phyloP scores from a whole-genome alignment of 352 stramenopile genomes.

The Phytopythium litorale region DNA sequence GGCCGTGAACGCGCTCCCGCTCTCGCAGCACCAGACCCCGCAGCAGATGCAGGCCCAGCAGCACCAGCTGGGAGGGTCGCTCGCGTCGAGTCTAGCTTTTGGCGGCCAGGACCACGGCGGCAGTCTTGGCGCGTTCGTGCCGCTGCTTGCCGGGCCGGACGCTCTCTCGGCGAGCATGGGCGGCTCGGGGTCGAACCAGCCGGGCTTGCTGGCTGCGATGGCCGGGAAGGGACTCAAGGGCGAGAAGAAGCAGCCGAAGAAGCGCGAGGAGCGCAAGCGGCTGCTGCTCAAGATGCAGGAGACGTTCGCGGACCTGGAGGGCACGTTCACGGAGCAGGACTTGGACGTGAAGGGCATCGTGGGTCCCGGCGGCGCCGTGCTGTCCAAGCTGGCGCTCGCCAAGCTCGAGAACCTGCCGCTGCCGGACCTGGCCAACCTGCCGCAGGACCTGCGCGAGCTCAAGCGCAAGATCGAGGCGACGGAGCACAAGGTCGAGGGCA shows the following conservation, averaged over 20 bases:
- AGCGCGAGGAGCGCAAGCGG: constrained; percentile 58
- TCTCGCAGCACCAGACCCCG: constrained; percentile 1
- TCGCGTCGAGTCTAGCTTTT: constrained; percentile 57
- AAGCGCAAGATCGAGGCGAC: constrained; percentile 85
- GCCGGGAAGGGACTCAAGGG: constrained; percentile 19
- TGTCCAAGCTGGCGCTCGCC: constrained; percentile 62
- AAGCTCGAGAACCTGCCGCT: constrained; percentile 70
- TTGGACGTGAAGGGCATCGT: constrained; percentile 62
- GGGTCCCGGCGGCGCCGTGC: constrained; percentile 26
- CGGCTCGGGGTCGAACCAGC: background rate
- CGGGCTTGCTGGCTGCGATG: constrained; percentile 12
- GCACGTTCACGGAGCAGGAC: constrained; percentile 63
- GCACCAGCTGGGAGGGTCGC: constrained; percentile 37
- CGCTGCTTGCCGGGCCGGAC: constrained; percentile 30
- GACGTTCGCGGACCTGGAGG: constrained; percentile 58
- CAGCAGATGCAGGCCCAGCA: constrained; percentile 14
- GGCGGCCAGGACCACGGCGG: constrained; percentile 27
- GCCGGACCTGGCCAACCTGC: constrained; percentile 69
- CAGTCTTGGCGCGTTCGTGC: constrained; percentile 24
- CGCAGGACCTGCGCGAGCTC: constrained; percentile 75
- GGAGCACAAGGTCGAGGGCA: constrained; percentile 81
- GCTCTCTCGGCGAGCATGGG: constrained; percentile 4
- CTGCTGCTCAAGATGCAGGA: constrained; percentile 67
- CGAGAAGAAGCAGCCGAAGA: constrained; percentile 59
- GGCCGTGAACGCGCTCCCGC: constrained; percentile 3